Evolutionary conservation across 1,139 yeast species (phyloP).

Genomic region (Saccharomyces pastorianus): DNA sequence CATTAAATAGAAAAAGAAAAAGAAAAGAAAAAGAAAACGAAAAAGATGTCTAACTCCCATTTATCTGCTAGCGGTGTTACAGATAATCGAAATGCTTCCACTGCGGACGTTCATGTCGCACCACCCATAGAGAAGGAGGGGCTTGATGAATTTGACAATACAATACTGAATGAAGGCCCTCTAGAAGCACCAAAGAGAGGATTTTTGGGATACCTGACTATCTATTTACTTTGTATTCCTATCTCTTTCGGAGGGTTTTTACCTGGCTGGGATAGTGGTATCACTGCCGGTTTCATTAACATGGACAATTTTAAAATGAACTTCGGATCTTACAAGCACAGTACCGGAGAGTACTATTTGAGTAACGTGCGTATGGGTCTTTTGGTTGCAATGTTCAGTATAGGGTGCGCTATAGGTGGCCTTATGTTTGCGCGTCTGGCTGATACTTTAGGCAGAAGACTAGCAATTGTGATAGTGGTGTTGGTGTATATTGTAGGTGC

Average conservation of each 20-base stretch:
- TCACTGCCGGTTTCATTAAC: constrained; percentile 65
- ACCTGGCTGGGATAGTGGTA: constrained; percentile 63
- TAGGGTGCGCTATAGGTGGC: constrained; percentile 60
- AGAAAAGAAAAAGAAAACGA: no score
- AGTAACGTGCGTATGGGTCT: constrained; percentile 49
- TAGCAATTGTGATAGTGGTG: constrained; percentile 46
- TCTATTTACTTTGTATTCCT: neutral
- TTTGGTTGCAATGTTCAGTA: constrained; percentile 54
- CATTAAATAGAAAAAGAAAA: no score
- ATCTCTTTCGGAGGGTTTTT: neutral
- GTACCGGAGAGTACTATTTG: constrained; percentile 33
- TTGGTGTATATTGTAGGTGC: constrained; percentile 52
- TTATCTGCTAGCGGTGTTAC: no score
- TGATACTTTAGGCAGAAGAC: constrained; percentile 52
- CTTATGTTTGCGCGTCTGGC: constrained; percentile 44
- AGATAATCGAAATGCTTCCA: no score
- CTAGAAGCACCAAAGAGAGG: neutral
- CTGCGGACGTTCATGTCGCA: no score
- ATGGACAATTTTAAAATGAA: constrained; percentile 50
- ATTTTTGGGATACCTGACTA: neutral
- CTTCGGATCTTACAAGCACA: constrained; percentile 38
- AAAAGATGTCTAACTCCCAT: no score
- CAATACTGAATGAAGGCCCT: neutral
- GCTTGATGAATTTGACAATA: neutral
- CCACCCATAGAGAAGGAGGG: neutral